A percentile compares a stretch with the other conserved stretches of the same genome.
These are phyloP conservation scores for Epichloe glyceriae DNA, from an alignment of 2,329 filamentous ascomycete genomes.

Conservation along the genomic window DNA sequence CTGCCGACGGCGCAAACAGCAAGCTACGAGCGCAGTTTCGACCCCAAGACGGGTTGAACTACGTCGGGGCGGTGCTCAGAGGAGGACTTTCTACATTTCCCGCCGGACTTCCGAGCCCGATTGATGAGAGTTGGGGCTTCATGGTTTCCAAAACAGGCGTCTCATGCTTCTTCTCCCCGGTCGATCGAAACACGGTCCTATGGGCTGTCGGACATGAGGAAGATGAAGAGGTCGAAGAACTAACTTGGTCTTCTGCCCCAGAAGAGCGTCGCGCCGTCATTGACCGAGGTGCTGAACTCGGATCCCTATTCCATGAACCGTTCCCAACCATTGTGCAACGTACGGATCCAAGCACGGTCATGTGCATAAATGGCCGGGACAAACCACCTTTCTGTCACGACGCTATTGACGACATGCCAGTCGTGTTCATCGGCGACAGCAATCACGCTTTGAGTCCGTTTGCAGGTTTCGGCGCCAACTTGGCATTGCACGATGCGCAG, in stretches of 20 bases:
- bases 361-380: conserved; percentile 29
- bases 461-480: conserved; percentile 34
- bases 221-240: conserved; percentile 9
- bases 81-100: conserved; percentile 21
- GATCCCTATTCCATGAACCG: conserved; percentile 22
- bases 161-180: conserved; percentile 25
- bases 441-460: conserved; percentile 38
- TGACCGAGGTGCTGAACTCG: conserved; percentile 18
- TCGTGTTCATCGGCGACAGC: conserved; percentile 35
- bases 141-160: conserved; percentile 20
- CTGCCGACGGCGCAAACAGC: conserved; percentile 27
- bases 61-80: conserved; percentile 21
- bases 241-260: conserved; percentile 9
- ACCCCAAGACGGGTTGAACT: conserved; percentile 21
- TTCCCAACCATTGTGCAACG: conserved; percentile 26
- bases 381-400: conserved; percentile 30
- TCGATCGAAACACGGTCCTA: conserved; percentile 22
- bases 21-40: conserved; percentile 22
- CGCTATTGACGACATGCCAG: conserved; percentile 10
- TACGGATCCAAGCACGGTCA: conserved; percentile 24
- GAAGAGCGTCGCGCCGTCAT: conserved; percentile 17
- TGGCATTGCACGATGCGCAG: conserved; percentile 33
- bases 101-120: conserved; percentile 17
- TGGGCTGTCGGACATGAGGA: conserved; percentile 24
- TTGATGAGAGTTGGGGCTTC: conserved; percentile 22